Base-by-base conservation (phyloP, 495 filamentous ascomycete genomes). In the Penicillium angulare region DNA sequence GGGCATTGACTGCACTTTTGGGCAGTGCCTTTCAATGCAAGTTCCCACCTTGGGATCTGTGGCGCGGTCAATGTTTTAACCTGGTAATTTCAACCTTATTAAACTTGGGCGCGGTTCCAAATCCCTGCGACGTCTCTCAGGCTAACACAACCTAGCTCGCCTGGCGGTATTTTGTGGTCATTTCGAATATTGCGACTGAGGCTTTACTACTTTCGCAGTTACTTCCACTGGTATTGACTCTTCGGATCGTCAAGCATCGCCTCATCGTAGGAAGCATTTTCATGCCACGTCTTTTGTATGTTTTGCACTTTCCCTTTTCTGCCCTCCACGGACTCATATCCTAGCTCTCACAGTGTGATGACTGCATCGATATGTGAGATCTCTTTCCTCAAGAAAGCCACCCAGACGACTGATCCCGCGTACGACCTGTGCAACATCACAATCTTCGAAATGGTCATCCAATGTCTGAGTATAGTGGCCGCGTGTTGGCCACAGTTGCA, bases 401-500 rank as follows among this genome's bases (percentile, higher is more conserved):
- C 50, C 9, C 13, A 5, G 5, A 36, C 5, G 5, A 46, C 7
- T 26, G 59, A 64, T 15, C 53, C 61, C 3, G 57, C 53, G 9
- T 55, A 59, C 56, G 7, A 57, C 63, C 18, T 66, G 15, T 58
- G 38, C n/a, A 21, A 56, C 0, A 16, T 53, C 9, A 56, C 55
- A 7, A 56, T 65, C 40, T 39, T 53, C 17, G 35, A 50, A 27
- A 41, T 49, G 20, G 26, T 53, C n/a, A 54, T 54, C n/a, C 55
- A 65, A 46, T 58, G 38, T 23, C 38, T 57, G 3, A 57, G 50
- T 45, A 59, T 60, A 23, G 46, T 61, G n/a, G 53, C 61, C 2
- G 61, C 61, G 10, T 60, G 54, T 49, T 64, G 57, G 54, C 53
- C 43, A 12, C 61, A 64, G 47, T 41, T 64, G 10, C 56, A 56